These are phyloP conservation scores for Backusella macrospora DNA, from an alignment of 192 early-diverging fungal species.

Conservation along the genomic window DNA sequence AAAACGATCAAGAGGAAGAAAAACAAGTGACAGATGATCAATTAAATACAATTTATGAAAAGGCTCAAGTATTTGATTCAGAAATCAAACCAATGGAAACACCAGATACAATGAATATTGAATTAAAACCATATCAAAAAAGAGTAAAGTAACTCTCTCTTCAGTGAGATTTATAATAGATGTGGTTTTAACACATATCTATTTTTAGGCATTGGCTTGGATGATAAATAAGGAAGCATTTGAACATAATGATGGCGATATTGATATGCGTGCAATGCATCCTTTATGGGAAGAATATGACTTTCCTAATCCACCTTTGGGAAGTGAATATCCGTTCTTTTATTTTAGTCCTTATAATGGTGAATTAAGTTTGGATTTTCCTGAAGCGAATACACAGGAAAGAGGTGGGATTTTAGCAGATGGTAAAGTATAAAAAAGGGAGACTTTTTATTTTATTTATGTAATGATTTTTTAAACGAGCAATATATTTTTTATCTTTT, in stretches of 20 bases:
- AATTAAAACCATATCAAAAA: constrained; percentile 52
- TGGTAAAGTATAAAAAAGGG: constrained; percentile 27
- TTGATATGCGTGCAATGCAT: constrained; percentile 45
- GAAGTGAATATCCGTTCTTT: constrained; percentile 33
- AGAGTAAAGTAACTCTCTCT: constrained; percentile 23
- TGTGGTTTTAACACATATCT: not conserved
- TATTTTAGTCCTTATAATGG: constrained; percentile 54
- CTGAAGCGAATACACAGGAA: constrained; percentile 45
- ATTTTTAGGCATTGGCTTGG: constrained; percentile 50
- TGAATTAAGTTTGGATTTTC: constrained; percentile 51
- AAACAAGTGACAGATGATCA: constrained; percentile 55
- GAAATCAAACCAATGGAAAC: constrained; percentile 49
- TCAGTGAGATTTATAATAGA: not conserved
- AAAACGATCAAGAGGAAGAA: constrained; percentile 29
- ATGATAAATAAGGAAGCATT: constrained; percentile 51
- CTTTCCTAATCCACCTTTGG: constrained; percentile 41
- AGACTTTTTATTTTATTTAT: too few relatives aligned
- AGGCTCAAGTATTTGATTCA: constrained; percentile 54
- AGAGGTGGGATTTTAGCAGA: constrained; percentile 61
- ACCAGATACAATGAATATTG: constrained; percentile 45
- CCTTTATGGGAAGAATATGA: constrained; percentile 59
- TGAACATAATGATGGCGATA: constrained; percentile 1
- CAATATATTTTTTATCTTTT: not conserved
- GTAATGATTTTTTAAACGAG: not conserved
- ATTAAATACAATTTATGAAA: constrained; percentile 56